phyloP scores from a whole-genome alignment of 768 basidiomycete genomes.

The Nidularia pulvinata region DNA sequence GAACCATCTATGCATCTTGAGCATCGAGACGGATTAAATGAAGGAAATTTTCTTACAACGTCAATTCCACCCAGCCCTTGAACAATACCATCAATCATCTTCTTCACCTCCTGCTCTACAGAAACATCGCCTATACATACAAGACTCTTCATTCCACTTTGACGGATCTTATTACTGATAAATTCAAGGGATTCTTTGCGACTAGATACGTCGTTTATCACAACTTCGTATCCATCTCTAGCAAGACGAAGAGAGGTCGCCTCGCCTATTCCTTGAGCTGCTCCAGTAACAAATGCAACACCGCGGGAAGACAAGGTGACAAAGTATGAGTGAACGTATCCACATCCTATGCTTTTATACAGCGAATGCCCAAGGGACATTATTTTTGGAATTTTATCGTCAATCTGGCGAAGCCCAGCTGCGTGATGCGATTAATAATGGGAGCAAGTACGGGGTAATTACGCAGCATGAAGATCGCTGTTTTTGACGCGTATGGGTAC shows the following conservation, averaged over 20 bases:
- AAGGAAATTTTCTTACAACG: constrained; percentile 18
- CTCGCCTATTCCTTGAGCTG: constrained; percentile 13
- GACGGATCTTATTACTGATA: constrained; percentile 14
- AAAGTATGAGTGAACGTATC: too few species aligned
- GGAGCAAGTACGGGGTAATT: too few species aligned
- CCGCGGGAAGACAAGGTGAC: too few species aligned
- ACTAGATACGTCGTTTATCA: constrained; percentile 31
- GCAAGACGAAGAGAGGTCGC: constrained; percentile 15
- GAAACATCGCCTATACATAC: constrained; percentile 16
- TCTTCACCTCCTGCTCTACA: constrained; percentile 15
- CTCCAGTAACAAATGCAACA: constrained; percentile 10
- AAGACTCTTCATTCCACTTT: constrained; percentile 9
- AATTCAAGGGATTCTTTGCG: not conserved
- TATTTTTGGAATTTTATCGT: too few species aligned
- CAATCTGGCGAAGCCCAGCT: too few species aligned
- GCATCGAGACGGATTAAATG: not conserved
- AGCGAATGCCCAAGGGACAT: too few species aligned
- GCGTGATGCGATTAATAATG: too few species aligned
- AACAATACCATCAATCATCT: constrained; percentile 12
- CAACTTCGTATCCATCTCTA: constrained; percentile 15
- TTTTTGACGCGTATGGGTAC: too few species aligned
- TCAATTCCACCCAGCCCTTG: constrained; percentile 18
- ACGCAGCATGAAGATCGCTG: too few species aligned
- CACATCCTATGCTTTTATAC: too few species aligned
- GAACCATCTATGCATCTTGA: not conserved